Base-by-base conservation (phyloP, 768 basidiomycete species). In the Candolleomyces aberdarensis region DNA sequence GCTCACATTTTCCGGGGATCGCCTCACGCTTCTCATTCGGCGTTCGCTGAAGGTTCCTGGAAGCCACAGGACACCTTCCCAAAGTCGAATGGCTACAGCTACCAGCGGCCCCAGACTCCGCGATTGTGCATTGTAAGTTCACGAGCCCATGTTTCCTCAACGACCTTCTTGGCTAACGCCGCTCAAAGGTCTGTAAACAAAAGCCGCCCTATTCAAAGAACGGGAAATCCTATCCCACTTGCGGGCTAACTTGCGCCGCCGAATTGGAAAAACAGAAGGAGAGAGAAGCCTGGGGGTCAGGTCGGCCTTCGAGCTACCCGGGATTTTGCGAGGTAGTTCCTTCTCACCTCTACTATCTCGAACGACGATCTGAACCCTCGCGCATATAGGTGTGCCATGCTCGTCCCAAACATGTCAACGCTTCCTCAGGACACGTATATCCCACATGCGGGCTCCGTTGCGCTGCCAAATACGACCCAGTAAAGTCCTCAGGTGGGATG, bases 211-310 rank as follows among this genome's bases (percentile, higher is more conserved):
- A 65, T 54, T 64, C 66, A 10, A 66, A 62, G 22, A 62, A 62
- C 19, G 63, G 64, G 3, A 68, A 63, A 29, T 57, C 41, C 7
- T 71, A 65, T 62, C 64, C 65, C n/a, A 72, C 71, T 0, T 72
- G 71, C 48, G 71, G 71, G 11, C 44, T 67, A n/a, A 68, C 66
- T 20, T 72, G 71, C 49, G 66, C 65, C 26, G 48, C 52, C 10
- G 59, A 59, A 19, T 40, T 69, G 6, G 20, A 49, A 15, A 11
- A 54, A 32, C 1, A 54, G 40, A 51, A 59, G n/a, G 40, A 46
- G 26, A 19, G 11, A 31, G 26, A 43, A 20, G 54, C 14, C 19
- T 36, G 15, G 26, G 41, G 1, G 19, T 41, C 47, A 58, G 57
- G 20, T 49, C 49, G 15, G 26, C 11, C 49, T 51, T 29, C 49